Evolutionary conservation across 2,329 filamentous ascomycete genomes (phyloP).

Genomic region (Colletotrichum melonis): DNA sequence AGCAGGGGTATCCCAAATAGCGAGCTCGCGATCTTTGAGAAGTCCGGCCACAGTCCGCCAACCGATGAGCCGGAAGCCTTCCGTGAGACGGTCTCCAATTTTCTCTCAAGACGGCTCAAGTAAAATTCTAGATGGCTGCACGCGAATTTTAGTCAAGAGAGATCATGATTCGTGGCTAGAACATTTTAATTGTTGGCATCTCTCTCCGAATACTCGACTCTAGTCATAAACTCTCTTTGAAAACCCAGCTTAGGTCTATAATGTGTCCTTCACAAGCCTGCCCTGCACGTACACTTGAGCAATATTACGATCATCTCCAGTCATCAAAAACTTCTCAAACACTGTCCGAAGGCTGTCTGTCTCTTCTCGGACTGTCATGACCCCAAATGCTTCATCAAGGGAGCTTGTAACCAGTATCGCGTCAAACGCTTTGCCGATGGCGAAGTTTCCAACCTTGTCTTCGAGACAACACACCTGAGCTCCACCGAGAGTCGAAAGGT

Average conservation of each 20-base stretch:
- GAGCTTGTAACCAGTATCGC: constrained; percentile 60
- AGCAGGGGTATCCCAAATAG: constrained; percentile 29
- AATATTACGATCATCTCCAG: constrained; percentile 73
- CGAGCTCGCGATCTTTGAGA: constrained; percentile 39
- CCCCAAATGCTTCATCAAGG: constrained; percentile 43
- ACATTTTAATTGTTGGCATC: too few relatives aligned
- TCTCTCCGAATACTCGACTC: too few relatives aligned
- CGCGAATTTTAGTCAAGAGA: too few relatives aligned
- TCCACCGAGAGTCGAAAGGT: constrained; percentile 70
- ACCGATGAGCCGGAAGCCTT: constrained; percentile 39
- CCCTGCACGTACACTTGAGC: constrained; percentile 65
- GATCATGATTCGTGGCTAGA: too few relatives aligned
- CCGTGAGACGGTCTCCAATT: constrained; percentile 18
- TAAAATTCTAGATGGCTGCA: neutral
- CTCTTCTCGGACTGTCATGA: constrained; percentile 65
- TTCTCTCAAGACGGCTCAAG: constrained; percentile 17
- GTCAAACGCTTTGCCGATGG: constrained; percentile 71
- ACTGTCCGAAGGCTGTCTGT: constrained; percentile 57
- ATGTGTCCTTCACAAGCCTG: constrained; percentile 30
- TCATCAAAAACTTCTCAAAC: constrained; percentile 75
- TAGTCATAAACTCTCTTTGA: neutral
- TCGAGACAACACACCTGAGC: constrained; percentile 68
- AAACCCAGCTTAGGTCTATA: neutral
- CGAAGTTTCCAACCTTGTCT: constrained; percentile 66
- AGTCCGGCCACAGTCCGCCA: constrained; percentile 38